These are phyloP conservation scores for Pythium dissimile DNA, from an alignment of 352 stramenopile species.

Conservation along the genomic window DNA sequence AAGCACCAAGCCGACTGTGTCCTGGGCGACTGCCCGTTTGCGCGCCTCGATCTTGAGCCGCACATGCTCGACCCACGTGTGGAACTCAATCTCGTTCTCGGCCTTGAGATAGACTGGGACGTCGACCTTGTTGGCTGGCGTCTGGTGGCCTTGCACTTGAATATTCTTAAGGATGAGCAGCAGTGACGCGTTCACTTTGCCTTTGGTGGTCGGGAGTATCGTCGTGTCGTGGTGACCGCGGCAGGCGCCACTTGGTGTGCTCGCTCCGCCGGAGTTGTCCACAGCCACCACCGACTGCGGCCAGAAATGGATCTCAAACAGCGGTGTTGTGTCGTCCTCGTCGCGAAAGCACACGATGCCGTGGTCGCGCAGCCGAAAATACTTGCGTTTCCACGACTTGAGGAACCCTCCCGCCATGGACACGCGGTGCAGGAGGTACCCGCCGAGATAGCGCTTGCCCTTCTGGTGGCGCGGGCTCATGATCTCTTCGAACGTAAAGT, in stretches of 20 bases:
- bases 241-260: neutral
- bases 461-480: slow-evolving; percentile 56
- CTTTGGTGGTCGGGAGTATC: slow-evolving; percentile 19
- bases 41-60: slow-evolving; percentile 47
- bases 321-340: slow-evolving; percentile 34
- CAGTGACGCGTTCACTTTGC: slow-evolving; percentile 29
- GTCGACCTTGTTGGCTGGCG: slow-evolving; percentile 35
- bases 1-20: slow-evolving; percentile 15
- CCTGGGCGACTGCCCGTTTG: slow-evolving; percentile 30
- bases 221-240: slow-evolving; percentile 6
- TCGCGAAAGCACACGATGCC: slow-evolving; percentile 62
- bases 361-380: slow-evolving; percentile 66
- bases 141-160: slow-evolving; percentile 37
- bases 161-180: slow-evolving; percentile 47
- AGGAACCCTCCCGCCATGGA: slow-evolving; percentile 56
- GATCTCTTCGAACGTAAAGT: slow-evolving; percentile 41
- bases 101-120: slow-evolving; percentile 48
- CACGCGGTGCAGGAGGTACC: slow-evolving; percentile 56
- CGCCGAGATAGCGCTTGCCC: slow-evolving; percentile 50
- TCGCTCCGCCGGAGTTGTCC: slow-evolving; percentile 13
- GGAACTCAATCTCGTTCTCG: slow-evolving; percentile 37
- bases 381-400: slow-evolving; percentile 68
- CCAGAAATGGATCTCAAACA: slow-evolving; percentile 67
- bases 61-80: slow-evolving; percentile 49
- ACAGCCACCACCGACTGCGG: slow-evolving; percentile 34